Evolutionary conservation across 164 flowering plant species (phyloP), one percentile per base, ranked within the genome.

Genomic region (Warburgia ugandensis): DNA sequence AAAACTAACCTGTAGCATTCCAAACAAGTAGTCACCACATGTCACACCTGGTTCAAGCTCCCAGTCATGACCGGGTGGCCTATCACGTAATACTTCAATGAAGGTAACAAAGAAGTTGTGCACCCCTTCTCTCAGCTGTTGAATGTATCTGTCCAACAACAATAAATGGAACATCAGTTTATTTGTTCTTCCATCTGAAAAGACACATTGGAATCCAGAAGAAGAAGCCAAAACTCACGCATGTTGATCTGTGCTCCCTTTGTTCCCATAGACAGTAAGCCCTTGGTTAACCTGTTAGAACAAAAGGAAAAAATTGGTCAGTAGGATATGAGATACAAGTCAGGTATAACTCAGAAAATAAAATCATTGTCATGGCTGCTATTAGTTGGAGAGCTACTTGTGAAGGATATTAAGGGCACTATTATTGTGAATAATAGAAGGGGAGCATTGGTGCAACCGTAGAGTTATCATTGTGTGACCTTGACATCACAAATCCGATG

Each of bases 1-100:
- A 64, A 37, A 29, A 35, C 70, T 12, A 52, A 85, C 97, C 90
- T 89, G 95, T 47, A 89, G 62, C 95, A 89, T 86, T 44, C 98
- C 98, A 65, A 92, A 92, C 5, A 92, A 74, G 71, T 92, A 92
- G 73, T 92, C 98, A 56, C 98, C 98, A 72, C 94, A 92, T 10
- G 98, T 92, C 20, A 92, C 98, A 56, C 98, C 98, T 28, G 98
- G 98, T 67, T 92, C 98, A 69, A 92, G 98, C 68, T 92, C 98
- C 96, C 98, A 92, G 63, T 92, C 98, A 75, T 88, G 96, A 68
- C 98, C 98, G 52, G 94, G 96, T 32, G 96, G 96, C 59, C 98
- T 92, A 67, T 92, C 96, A 47, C 91, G 94, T 29, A 92, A 69
- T 7, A 88, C 96, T 72, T 92, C 98, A 58, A 92, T 88, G 74